Percentiles rank a stretch among this genome's conserved stretches.
Conservation (phyloP, 257 asterid species). For the Nicotiana obtusifolia region DNA sequence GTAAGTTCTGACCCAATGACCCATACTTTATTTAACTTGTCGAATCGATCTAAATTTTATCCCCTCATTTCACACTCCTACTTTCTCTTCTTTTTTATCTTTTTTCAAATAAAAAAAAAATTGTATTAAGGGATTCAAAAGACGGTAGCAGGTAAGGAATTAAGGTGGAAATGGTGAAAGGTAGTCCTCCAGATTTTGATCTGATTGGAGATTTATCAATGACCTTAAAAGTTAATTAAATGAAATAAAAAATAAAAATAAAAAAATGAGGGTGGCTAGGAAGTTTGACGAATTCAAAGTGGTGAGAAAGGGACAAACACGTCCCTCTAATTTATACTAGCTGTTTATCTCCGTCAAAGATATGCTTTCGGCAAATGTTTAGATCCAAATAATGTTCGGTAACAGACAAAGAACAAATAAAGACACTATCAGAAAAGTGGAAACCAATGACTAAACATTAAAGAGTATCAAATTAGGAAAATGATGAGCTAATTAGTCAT, state of each 20-base stretch:
- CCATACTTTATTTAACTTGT: too few species aligned
- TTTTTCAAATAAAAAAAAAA: too few species aligned
- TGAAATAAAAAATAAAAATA: too few species aligned
- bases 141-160: too few species aligned
- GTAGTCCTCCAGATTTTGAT: too few species aligned
- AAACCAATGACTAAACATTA: background rate
- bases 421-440: background rate
- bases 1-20: too few species aligned
- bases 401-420: background rate
- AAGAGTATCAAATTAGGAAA: background rate
- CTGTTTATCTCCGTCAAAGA: background rate
- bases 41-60: too few species aligned
- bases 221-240: background rate
- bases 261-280: background rate
- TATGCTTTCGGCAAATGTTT: background rate
- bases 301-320: background rate
- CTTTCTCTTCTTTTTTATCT: too few species aligned
- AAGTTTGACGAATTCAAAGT: slow-evolving; percentile 1
- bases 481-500: background rate
- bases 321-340: background rate
- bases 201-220: background rate
- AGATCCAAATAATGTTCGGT: background rate
- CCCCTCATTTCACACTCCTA: too few species aligned
- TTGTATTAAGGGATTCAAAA: too few species aligned
- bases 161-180: too few species aligned